Conservation (phyloP, 2,329 filamentous ascomycete species). For the Fusarium brevicatenulatum region DNA sequence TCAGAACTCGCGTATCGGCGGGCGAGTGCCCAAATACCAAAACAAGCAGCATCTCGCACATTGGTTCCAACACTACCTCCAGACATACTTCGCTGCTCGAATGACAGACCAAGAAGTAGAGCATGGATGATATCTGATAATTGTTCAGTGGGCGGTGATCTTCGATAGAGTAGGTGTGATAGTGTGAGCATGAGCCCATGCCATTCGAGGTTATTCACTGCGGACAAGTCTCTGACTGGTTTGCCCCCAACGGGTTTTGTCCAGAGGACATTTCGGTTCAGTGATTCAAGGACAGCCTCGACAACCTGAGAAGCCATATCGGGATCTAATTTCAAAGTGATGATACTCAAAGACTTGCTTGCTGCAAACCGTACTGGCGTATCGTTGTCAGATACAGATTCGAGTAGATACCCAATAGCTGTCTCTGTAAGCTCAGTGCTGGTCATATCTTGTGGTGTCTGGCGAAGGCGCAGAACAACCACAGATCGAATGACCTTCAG, state of each 20-base stretch:
- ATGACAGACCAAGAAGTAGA: constrained; percentile 81
- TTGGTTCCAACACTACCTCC: constrained; percentile 89
- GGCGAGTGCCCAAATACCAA: constrained; percentile 93
- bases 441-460: constrained; percentile 53
- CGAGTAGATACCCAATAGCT: constrained; percentile 83
- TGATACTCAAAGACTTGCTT: constrained; percentile 90
- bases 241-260: constrained; percentile 53
- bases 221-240: constrained; percentile 69
- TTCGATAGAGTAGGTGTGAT: constrained; percentile 85
- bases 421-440: constrained; percentile 75
- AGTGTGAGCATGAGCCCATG: constrained; percentile 91
- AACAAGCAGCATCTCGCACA: constrained; percentile 94
- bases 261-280: constrained; percentile 67
- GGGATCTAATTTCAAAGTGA: constrained; percentile 80
- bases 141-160: constrained; percentile 77
- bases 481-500: constrained; percentile 87
- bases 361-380: constrained; percentile 90
- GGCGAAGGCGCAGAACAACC: constrained; percentile 71
- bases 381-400: constrained; percentile 83
- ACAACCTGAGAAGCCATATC: constrained; percentile 89
- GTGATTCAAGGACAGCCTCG: constrained; percentile 82
- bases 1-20: constrained; percentile 86
- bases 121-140: constrained; percentile 80
- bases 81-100: constrained; percentile 87
- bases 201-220: constrained; percentile 86